Evolutionary conservation across 495 filamentous ascomycete species (phyloP).

Genomic region (Aspergillus taichungensis): DNA sequence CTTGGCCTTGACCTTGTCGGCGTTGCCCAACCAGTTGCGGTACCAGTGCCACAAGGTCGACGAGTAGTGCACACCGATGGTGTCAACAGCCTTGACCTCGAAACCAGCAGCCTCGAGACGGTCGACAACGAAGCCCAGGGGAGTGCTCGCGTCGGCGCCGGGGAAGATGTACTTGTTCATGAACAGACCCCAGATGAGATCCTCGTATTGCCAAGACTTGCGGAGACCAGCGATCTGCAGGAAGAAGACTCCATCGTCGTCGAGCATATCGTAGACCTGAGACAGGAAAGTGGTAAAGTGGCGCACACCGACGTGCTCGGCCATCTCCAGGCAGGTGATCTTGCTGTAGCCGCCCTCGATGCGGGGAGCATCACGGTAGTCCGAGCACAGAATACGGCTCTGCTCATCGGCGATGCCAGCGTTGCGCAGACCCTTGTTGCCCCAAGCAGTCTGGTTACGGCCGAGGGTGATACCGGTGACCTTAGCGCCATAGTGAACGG

Average conservation of each 20-base stretch:
- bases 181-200: slow-evolving; percentile 66
- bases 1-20: slow-evolving; percentile 89
- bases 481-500: slow-evolving; percentile 51
- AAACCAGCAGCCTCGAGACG: slow-evolving; percentile 58
- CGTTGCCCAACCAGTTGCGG: slow-evolving; percentile 95
- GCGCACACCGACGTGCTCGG: slow-evolving; percentile 64
- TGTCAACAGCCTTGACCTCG: slow-evolving; percentile 59
- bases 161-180: slow-evolving; percentile 76
- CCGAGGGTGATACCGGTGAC: slow-evolving; percentile 62
- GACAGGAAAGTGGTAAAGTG: slow-evolving; percentile 51
- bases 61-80: slow-evolving; percentile 93
- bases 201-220: slow-evolving; percentile 66
- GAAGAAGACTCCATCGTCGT: slow-evolving; percentile 65
- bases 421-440: slow-evolving; percentile 54
- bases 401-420: slow-evolving; percentile 52
- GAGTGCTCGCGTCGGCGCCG: slow-evolving; percentile 59
- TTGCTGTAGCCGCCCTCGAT: slow-evolving; percentile 54
- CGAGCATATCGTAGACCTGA: slow-evolving; percentile 61
- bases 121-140: slow-evolving; percentile 56
- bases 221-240: slow-evolving; percentile 62
- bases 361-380: slow-evolving; percentile 61
- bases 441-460: slow-evolving; percentile 65
- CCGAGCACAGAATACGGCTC: slow-evolving; percentile 56
- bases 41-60: slow-evolving; percentile 98
- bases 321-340: slow-evolving; percentile 71